Conservation (phyloP, 2,329 filamentous ascomycete species). For the Hypoxylon sp. region DNA sequence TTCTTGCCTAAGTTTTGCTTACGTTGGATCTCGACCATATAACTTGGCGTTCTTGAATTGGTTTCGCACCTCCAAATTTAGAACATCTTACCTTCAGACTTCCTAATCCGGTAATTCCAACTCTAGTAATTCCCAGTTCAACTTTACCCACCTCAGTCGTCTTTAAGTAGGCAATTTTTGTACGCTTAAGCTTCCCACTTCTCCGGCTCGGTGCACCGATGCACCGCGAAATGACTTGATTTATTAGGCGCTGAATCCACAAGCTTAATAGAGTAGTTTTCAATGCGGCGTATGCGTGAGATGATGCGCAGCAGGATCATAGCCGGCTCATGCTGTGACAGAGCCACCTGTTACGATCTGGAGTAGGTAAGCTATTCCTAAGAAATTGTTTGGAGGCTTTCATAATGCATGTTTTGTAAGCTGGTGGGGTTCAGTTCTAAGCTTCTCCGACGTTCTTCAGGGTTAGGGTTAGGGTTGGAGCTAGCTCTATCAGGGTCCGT, state of each 20-base stretch:
- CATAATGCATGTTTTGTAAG: slow-evolving; percentile 1
- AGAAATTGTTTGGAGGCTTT: neutral
- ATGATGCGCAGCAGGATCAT: slow-evolving; percentile 1
- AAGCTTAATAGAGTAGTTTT: neutral
- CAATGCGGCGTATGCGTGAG: neutral
- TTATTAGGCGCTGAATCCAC: neutral
- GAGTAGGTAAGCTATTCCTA: neutral
- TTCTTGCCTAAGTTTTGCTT: neutral
- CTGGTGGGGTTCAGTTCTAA: neutral
- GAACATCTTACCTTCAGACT: neutral
- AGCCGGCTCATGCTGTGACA: slow-evolving; percentile 3
- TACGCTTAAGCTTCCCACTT: slow-evolving; percentile 4
- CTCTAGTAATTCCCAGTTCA: slow-evolving; percentile 10
- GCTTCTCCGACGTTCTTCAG: neutral
- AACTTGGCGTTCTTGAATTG: slow-evolving; percentile 9
- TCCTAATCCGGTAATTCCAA: slow-evolving; percentile 21
- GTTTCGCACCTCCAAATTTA: neutral
- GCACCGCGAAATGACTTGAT: neutral
- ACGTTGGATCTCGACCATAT: slow-evolving; percentile 5
- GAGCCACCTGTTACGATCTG: neutral
- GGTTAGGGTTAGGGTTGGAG: neutral
- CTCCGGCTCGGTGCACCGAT: neutral
- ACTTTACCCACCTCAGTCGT: neutral
- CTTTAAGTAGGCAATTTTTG: slow-evolving; percentile 3
- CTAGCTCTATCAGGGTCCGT: too few species aligned